These are phyloP conservation scores for Penicillium sp. DNA, from an alignment of 2,329 filamentous ascomycete genomes.

Conservation along the genomic window DNA sequence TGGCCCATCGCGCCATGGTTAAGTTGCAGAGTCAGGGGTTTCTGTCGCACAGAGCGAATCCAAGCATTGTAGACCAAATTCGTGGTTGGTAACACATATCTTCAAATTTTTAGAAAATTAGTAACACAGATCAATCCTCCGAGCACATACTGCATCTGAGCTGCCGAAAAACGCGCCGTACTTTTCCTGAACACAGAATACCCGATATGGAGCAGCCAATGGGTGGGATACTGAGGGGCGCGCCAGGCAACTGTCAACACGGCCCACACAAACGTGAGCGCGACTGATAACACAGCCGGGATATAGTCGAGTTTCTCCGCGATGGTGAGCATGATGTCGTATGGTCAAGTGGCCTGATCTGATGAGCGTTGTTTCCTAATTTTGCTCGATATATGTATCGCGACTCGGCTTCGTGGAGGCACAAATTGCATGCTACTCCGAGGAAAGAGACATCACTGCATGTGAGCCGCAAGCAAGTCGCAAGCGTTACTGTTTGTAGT, in stretches of 20 bases:
- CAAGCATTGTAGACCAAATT: constrained; percentile 37
- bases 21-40: constrained; percentile 36
- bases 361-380: not conserved
- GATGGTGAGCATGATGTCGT: constrained; percentile 30
- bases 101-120: constrained; percentile 13
- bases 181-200: constrained; percentile 41
- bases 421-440: not conserved
- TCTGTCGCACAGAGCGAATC: constrained; percentile 28
- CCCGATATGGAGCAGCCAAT: constrained; percentile 39
- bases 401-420: not conserved
- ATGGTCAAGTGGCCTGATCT: not conserved
- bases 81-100: constrained; percentile 29
- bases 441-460: constrained; percentile 2
- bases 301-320: constrained; percentile 38
- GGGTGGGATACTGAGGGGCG: constrained; percentile 34
- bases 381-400: not conserved
- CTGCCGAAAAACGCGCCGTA: constrained; percentile 31
- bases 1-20: constrained; percentile 42
- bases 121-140: not conserved
- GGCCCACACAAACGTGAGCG: constrained; percentile 33
- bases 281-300: constrained; percentile 38
- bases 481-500: constrained; percentile 12
- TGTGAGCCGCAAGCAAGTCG: constrained; percentile 7
- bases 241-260: constrained; percentile 35
- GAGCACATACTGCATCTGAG: constrained; percentile 37